Evolutionary conservation across 331 rosid species (phyloP), one percentile per base, ranked within the genome.

Genomic region (Spiraea crenata): DNA sequence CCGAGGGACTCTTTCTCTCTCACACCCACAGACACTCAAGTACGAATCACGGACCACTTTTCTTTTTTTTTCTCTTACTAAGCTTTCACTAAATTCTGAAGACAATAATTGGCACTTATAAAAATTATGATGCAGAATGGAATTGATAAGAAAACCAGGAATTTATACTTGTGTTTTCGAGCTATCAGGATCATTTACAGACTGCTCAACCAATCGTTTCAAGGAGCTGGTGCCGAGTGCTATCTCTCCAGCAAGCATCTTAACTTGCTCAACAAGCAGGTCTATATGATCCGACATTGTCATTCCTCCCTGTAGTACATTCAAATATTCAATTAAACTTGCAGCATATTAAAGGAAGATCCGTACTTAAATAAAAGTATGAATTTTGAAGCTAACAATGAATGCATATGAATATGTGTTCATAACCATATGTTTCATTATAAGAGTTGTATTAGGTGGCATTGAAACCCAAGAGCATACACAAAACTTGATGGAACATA

Each of bases 231-330:
- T 91, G 82, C 90, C 80, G 69, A 95, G 90, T 55, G 99, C 99
- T 75, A 95, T 81, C 75, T 95, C 99, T 71, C 96, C 99, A 61
- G 98, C 96, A 75, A 95, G 98, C 99, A 95, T 88, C 88, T 95
- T 95, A 70, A 95, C 96, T 89, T 95, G 99, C 83, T 95, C 99
- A 42, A 80, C 96, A 67, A 91, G 98, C 79, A 95, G 96, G 79
- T 95, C 99, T 84, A 84, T 85, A 79, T 95, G 99, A 88, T 95
- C 99, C 3, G 97, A 87, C 79, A 82, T 82, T 63, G 97, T 77
- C 86, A 91, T 92, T 78, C 95, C 96, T 37, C 85, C 96, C 99
- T 95, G 69, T 45, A 76, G 67, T 83, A 63, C 67, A 78, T 69
- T 42, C 42, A 7, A 74, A 19, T 47, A 71, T 76, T 56, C 37